Evolutionary conservation across 2,329 filamentous ascomycete genomes (phyloP), one percentile per base, ranked within the genome.

Genomic region (Proliferodiscus dingleyae): DNA sequence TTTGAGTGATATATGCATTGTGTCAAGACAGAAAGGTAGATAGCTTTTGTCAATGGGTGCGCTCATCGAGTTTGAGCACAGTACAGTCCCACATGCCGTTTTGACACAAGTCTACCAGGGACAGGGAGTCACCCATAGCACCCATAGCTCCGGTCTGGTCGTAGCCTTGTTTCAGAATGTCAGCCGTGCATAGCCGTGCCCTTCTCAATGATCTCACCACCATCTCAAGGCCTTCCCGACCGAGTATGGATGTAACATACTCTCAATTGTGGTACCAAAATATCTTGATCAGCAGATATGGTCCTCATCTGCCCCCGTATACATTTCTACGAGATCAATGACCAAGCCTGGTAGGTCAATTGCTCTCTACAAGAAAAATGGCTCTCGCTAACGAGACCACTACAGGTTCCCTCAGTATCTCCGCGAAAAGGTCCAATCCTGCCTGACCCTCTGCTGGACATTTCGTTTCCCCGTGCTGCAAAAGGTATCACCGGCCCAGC

Each of bases 241-340:
- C n/a, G n/a, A n/a, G n/a, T n/a, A n/a, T n/a, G n/a, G n/a, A n/a
- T n/a, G n/a, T n/a, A n/a, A n/a, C n/a, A n/a, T n/a, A n/a, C n/a
- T n/a, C n/a, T n/a, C n/a, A n/a, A n/a, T n/a, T n/a, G n/a, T n/a
- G n/a, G n/a, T n/a, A n/a, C n/a, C n/a, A n/a, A n/a, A n/a, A n/a
- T n/a, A n/a, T n/a, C n/a, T n/a, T n/a, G n/a, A n/a, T n/a, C n/a
- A n/a, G n/a, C n/a, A n/a, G 55, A 47, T 38, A 76, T 75, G 69
- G 66, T 72, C 33, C 71, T 76, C 39, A 66, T 74, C 30, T 62
- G 79, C 45, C 78, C 76, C 6, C 74, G 79, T 7, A 68, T 81
- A 64, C 79, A 85, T 61, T 72, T 84, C 54, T 81, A 80, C 52
- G 82, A 86, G 69, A 80, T 85, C 51, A 75, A 81, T 53, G 82